Conservation (phyloP, 306 rosid genomes). For the Malus asiatica region DNA sequence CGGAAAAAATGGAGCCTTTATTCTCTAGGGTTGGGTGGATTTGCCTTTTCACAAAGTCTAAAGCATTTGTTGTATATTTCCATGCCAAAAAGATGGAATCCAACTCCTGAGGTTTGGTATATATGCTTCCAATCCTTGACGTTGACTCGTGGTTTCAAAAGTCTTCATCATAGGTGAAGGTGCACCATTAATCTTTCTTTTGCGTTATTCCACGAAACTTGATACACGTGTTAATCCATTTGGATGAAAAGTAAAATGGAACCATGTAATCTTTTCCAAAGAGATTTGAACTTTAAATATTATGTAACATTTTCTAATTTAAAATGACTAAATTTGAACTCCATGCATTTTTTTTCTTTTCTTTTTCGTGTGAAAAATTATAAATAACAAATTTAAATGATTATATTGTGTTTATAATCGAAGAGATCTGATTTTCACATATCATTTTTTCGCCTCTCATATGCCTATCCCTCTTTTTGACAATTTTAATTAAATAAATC, state of each 20-base stretch:
- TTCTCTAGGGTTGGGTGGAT: neutral
- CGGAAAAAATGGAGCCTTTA: neutral
- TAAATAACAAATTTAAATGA: neutral
- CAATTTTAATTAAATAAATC: too few species aligned
- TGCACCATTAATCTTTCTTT: conserved; percentile 5
- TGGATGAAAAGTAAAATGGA: neutral
- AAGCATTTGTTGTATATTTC: neutral
- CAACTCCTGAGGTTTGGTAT: neutral
- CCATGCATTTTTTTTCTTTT: neutral
- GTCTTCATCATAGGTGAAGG: neutral
- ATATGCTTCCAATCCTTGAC: neutral
- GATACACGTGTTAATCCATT: neutral
- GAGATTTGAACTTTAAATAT: neutral
- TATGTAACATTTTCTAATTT: neutral
- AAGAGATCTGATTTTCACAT: too few species aligned
- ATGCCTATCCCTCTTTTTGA: too few species aligned
- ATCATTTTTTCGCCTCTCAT: too few species aligned
- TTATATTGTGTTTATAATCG: neutral
- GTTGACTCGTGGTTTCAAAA: neutral
- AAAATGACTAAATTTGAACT: neutral
- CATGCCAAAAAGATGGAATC: conserved; percentile 1
- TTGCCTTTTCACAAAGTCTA: neutral
- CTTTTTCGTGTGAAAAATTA: neutral
- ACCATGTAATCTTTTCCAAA: neutral
- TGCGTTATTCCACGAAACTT: neutral